Evolutionary conservation across 2,329 filamentous ascomycete genomes (phyloP).

Genomic region (Orbilia blumenaviensis): DNA sequence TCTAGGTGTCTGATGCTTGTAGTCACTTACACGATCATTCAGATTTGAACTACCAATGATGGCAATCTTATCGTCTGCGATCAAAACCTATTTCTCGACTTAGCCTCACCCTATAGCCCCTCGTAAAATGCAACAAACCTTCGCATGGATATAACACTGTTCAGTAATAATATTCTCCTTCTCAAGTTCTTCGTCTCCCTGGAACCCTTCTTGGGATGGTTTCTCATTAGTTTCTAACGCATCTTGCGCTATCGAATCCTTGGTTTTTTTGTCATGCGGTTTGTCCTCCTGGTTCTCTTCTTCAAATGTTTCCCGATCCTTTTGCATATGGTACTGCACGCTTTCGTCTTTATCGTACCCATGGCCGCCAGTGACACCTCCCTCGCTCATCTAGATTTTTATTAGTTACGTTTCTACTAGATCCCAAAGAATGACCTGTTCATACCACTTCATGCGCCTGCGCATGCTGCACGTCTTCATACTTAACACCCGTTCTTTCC

Average conservation of each 20-base stretch:
- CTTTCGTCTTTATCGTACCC: slow-evolving; percentile 59
- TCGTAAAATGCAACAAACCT: slow-evolving; percentile 66
- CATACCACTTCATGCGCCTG: slow-evolving; percentile 79
- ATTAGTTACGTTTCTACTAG: slow-evolving; percentile 71
- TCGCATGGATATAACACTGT: slow-evolving; percentile 93
- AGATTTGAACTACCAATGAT: slow-evolving; percentile 89
- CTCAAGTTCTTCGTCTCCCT: slow-evolving; percentile 77
- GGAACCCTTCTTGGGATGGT: slow-evolving; percentile 77
- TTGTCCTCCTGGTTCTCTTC: slow-evolving; percentile 61
- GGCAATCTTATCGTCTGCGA: slow-evolving; percentile 84
- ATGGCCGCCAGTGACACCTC: slow-evolving; percentile 56
- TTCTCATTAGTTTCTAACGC: slow-evolving; percentile 77
- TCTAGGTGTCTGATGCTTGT: not conserved
- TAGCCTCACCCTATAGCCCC: slow-evolving; percentile 15
- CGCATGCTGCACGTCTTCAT: slow-evolving; percentile 85
- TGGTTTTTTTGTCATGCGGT: slow-evolving; percentile 55
- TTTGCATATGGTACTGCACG: slow-evolving; percentile 54
- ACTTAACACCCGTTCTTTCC: slow-evolving; percentile 80
- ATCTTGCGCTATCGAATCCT: slow-evolving; percentile 74
- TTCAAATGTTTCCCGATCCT: slow-evolving; percentile 63
- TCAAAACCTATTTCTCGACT: slow-evolving; percentile 65
- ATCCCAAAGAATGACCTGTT: slow-evolving; percentile 66
- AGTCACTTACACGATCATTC: slow-evolving; percentile 75
- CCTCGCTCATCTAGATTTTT: slow-evolving; percentile 55
- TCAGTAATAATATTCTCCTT: slow-evolving; percentile 92